phyloP scores from a whole-genome alignment of 2,329 filamentous ascomycete genomes.

The Diplodia corticola region DNA sequence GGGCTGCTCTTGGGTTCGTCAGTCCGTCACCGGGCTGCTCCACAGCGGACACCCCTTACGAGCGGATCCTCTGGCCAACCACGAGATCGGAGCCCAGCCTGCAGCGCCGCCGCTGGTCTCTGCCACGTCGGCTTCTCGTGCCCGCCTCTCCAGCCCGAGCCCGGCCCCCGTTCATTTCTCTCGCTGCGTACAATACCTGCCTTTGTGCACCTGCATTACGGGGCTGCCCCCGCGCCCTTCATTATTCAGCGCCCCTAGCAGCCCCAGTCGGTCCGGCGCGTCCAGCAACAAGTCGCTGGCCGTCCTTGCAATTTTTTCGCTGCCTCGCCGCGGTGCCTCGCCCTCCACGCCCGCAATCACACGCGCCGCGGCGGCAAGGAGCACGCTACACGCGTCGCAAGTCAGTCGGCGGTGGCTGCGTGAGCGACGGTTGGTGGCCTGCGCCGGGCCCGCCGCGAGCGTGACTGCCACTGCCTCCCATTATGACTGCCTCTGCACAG shows the following conservation, averaged over 20 bases:
- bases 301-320: conserved; percentile 12
- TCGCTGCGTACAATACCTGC: background rate
- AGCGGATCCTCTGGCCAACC: background rate
- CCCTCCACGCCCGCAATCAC: background rate
- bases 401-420: conserved; percentile 3
- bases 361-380: background rate
- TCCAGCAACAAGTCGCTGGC: background rate
- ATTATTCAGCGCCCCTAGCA: conserved; percentile 7
- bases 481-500: background rate
- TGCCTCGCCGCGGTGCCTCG: too few relatives aligned
- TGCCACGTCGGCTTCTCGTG: conserved; percentile 14
- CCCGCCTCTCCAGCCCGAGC: conserved; percentile 10
- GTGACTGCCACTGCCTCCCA: conserved; percentile 2
- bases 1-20: background rate
- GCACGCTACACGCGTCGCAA: background rate
- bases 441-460: conserved; percentile 1
- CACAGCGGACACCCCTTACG: background rate
- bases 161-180: conserved; percentile 8
- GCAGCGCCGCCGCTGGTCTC: conserved; percentile 8
- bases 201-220: conserved; percentile 19
- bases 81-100: conserved; percentile 5
- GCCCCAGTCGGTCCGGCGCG: conserved; percentile 4
- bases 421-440: background rate
- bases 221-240: background rate
- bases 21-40: conserved; percentile 1